Percentiles rank a stretch among this genome's conserved stretches.
Evolutionary conservation across 768 basidiomycete species (phyloP).

Genomic region (Tremella yokohamensis): DNA sequence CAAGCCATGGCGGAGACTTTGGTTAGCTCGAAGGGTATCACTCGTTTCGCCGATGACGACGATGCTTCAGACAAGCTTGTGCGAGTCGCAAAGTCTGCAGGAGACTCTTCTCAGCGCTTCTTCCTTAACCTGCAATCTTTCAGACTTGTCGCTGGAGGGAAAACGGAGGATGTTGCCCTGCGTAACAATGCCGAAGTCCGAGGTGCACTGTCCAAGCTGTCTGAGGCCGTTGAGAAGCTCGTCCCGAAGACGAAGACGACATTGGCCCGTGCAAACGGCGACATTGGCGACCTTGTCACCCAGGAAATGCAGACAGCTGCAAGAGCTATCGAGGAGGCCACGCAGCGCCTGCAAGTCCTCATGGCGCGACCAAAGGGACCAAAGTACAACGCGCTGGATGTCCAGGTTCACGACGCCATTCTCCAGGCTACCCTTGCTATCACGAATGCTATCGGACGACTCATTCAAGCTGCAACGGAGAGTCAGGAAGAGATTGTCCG

Average conservation of each 20-base stretch:
- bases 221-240: constrained; percentile 78
- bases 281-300: constrained; percentile 93
- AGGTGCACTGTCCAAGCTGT: constrained; percentile 74
- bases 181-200: constrained; percentile 84
- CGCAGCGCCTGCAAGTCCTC: constrained; percentile 80
- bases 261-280: constrained; percentile 74
- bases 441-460: constrained; percentile 86
- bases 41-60: constrained; percentile 82
- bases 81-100: constrained; percentile 73
- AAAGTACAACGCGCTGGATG: constrained; percentile 83
- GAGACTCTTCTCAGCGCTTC: constrained; percentile 82
- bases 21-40: constrained; percentile 91
- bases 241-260: constrained; percentile 71
- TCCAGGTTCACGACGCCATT: constrained; percentile 98
- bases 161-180: constrained; percentile 80
- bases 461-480: constrained; percentile 94
- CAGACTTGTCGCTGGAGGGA: constrained; percentile 77
- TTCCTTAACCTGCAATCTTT: constrained; percentile 96
- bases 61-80: constrained; percentile 89
- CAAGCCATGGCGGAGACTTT: constrained; percentile 89
- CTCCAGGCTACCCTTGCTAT: constrained; percentile 89
- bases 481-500: constrained; percentile 98
- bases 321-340: constrained; percentile 87
- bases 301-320: constrained; percentile 94
- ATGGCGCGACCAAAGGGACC: constrained; percentile 80